phyloP scores from a whole-genome alignment of 2,329 filamentous ascomycete genomes.

The Hymenoscyphus salicellus region DNA sequence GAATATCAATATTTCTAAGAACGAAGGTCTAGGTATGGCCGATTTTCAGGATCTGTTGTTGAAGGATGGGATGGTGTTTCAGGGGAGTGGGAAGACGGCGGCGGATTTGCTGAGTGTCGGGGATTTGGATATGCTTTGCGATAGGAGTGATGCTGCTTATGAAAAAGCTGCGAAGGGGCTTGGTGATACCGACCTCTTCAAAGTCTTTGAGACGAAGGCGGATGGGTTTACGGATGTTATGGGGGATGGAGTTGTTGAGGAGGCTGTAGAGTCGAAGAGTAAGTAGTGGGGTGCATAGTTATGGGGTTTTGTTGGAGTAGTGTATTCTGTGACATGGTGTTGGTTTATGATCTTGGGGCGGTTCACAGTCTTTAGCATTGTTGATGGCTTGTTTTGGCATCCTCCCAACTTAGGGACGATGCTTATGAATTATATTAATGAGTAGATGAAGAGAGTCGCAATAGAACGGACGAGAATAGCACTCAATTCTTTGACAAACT shows the following conservation, averaged over 20 bases:
- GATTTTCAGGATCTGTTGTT: constrained; percentile 57
- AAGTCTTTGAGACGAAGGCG: constrained; percentile 75
- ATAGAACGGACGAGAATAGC: too few relatives aligned
- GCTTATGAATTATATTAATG: not conserved
- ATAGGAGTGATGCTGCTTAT: constrained; percentile 62
- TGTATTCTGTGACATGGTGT: not conserved
- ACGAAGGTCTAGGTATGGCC: constrained; percentile 47
- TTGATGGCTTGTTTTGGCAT: not conserved
- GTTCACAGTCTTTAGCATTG: not conserved
- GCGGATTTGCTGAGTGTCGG: constrained; percentile 65
- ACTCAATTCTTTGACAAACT: too few relatives aligned
- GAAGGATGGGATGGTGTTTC: constrained; percentile 68
- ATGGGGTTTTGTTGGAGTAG: not conserved
- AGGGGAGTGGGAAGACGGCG: constrained; percentile 52
- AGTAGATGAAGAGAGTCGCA: not conserved
- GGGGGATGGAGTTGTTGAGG: constrained; percentile 10
- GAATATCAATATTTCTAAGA: constrained; percentile 53
- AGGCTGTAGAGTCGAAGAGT: not conserved
- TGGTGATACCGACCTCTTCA: constrained; percentile 68
- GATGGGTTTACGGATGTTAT: constrained; percentile 36
- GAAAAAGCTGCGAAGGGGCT: constrained; percentile 73
- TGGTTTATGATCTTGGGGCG: not conserved
- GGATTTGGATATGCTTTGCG: constrained; percentile 76
- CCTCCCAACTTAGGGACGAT: not conserved
- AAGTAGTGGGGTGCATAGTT: not conserved